Evolutionary conservation across 2,329 filamentous ascomycete genomes (phyloP).

Genomic region (Triangularia verruculosa): DNA sequence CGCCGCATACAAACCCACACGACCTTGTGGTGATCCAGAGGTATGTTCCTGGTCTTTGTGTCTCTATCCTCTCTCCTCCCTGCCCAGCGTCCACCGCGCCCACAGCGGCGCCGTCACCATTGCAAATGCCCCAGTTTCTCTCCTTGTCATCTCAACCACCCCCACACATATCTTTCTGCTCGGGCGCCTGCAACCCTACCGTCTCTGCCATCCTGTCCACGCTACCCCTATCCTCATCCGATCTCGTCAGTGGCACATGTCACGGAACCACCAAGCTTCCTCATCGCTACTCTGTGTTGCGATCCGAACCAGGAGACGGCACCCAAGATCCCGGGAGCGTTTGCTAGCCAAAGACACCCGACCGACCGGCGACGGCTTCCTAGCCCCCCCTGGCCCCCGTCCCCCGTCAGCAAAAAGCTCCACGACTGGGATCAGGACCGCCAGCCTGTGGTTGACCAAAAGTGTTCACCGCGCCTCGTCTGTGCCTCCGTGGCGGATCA

Average conservation of each 20-base stretch:
- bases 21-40: conserved; percentile 15
- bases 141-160: background rate
- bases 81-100: background rate
- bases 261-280: background rate
- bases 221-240: background rate
- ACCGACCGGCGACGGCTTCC: background rate
- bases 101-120: background rate
- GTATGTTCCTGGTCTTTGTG: conserved; percentile 11
- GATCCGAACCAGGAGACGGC: conserved; percentile 1
- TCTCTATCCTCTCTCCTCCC: background rate
- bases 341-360: conserved; percentile 17
- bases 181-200: background rate
- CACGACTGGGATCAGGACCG: conserved; percentile 17
- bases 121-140: background rate
- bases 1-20: conserved; percentile 4
- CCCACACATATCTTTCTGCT: background rate
- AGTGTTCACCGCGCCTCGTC: conserved; percentile 16
- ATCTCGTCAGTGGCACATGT: background rate
- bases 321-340: conserved; percentile 9
- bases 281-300: background rate
- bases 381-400: conserved; percentile 16
- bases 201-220: background rate
- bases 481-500: conserved; percentile 22
- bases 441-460: conserved; percentile 15
- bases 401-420: conserved; percentile 18